Base-by-base conservation (phyloP, 805 yeast species). In the Ogataea angusta region DNA sequence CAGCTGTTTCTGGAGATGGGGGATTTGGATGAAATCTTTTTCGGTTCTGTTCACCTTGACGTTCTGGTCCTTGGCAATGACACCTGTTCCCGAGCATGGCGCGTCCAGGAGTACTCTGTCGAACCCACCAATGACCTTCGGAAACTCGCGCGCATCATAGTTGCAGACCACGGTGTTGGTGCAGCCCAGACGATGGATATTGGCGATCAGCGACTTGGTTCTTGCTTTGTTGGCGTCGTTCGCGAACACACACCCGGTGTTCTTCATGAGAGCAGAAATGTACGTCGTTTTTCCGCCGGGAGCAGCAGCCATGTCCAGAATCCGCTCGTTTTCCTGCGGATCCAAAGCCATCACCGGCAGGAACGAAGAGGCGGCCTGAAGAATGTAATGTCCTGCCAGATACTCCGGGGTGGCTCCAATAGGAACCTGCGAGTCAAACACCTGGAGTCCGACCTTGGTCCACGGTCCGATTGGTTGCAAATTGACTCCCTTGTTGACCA, bases 21-120 rank as follows among this genome's bases (percentile, higher is more conserved):
- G 98, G 54, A 93, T 85, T 66, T 91, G 95, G 53, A 91, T 82
- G 67, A 91, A 93, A 66, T 93, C 99, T 66, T 89, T 89, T 61
- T 89, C 97, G 15, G 95, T 89, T 72, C 98, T 83, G 48, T 85
- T 82, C 10, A 85, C 82, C 67, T 93, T 93, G 47, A 93, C 98
- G 39, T 87, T 81, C 60, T 88, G 95, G 69, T 93, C 99, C 69
- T 93, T 93, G 46, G 96, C 93, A 60, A 93, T 93, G 53, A 93
- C 99, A 68, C 99, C 99, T 3, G 99, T 91, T 70, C 99, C 99
- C 6, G 99, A 89, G 69, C 99, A 93, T 51, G 99, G 99, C 24
- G 99, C 99, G 73, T 93, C 99, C 53, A 93, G 72, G 49, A 93
- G 69, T 28, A 93, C 81, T 66, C 99, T 80, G 64, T 93, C 98